A percentile compares a stretch with the other conserved stretches of the same genome.
These are phyloP conservation scores for Hansenula lynferdii DNA, from an alignment of 1,139 yeast genomes.

Conservation along the genomic window DNA sequence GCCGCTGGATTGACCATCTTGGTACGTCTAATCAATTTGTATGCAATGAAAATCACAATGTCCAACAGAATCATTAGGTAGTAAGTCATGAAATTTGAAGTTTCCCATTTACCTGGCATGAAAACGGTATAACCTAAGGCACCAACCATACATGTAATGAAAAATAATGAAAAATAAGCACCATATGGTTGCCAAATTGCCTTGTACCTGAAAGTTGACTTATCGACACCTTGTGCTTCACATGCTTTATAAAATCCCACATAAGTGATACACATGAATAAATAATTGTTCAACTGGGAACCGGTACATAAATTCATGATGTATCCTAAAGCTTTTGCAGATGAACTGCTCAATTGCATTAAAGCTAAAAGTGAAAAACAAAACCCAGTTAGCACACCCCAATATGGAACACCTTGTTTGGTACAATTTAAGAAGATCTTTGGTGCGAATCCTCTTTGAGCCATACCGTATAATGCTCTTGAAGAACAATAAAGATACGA, in stretches of 20 bases:
- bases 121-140: constrained; percentile 67
- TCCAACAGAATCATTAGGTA: constrained; percentile 64
- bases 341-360: constrained; percentile 47
- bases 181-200: constrained; percentile 53
- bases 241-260: constrained; percentile 50
- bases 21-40: constrained; percentile 47
- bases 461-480: constrained; percentile 50
- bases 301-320: constrained; percentile 63
- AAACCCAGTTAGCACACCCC: constrained; percentile 33
- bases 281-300: constrained; percentile 57
- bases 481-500: constrained; percentile 53
- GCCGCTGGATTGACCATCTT: constrained; percentile 41
- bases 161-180: constrained; percentile 48
- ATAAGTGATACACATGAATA: constrained; percentile 51
- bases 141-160: constrained; percentile 34
- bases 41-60: constrained; percentile 45
- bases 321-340: constrained; percentile 53
- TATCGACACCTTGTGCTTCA: constrained; percentile 43
- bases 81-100: constrained; percentile 55
- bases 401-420: constrained; percentile 44
- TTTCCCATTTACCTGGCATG: constrained; percentile 53
- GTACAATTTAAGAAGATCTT: constrained; percentile 35
- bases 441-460: constrained; percentile 55
- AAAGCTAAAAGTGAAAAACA: constrained; percentile 19
- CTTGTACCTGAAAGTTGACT: constrained; percentile 40